Percentiles rank a stretch among this genome's conserved stretches.
Evolutionary conservation across 2,329 filamentous ascomycete species (phyloP).

Genomic region (Didymella glomerata): DNA sequence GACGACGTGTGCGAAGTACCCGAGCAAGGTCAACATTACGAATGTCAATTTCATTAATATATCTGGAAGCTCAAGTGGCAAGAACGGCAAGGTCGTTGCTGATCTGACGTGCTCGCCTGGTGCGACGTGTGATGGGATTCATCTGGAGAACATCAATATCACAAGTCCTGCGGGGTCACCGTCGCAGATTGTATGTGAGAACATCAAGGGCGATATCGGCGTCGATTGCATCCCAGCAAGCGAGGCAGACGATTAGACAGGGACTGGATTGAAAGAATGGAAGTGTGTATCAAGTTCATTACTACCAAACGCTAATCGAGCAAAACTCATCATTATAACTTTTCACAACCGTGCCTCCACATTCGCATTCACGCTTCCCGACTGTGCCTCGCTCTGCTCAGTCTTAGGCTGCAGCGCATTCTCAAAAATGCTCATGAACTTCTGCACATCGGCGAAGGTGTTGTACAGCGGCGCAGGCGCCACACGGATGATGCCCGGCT

Average conservation of each 20-base stretch:
- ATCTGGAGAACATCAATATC: conserved; percentile 63
- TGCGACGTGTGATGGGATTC: conserved; percentile 65
- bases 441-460: conserved; percentile 73
- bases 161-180: conserved; percentile 58
- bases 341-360: conserved; percentile 14
- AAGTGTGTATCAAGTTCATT: conserved; percentile 17
- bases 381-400: conserved; percentile 3
- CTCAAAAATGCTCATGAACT: conserved; percentile 57
- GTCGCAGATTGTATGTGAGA: conserved; percentile 60
- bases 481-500: conserved; percentile 84
- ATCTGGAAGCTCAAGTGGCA: conserved; percentile 64
- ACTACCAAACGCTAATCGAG: conserved; percentile 11
- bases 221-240: conserved; percentile 52
- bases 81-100: conserved; percentile 63
- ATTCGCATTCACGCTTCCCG: conserved; percentile 11
- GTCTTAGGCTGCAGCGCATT: conserved; percentile 45
- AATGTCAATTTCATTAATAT: conserved; percentile 68
- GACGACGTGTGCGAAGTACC: conserved; percentile 62
- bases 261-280: neutral
- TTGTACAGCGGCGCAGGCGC: conserved; percentile 87
- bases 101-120: conserved; percentile 65
- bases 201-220: conserved; percentile 53
- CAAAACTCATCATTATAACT: neutral
- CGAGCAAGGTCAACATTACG: conserved; percentile 66
- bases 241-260: conserved; percentile 28